These are phyloP conservation scores for Boletus vermiculosoides DNA, from an alignment of 768 basidiomycete genomes.

Conservation along the genomic window DNA sequence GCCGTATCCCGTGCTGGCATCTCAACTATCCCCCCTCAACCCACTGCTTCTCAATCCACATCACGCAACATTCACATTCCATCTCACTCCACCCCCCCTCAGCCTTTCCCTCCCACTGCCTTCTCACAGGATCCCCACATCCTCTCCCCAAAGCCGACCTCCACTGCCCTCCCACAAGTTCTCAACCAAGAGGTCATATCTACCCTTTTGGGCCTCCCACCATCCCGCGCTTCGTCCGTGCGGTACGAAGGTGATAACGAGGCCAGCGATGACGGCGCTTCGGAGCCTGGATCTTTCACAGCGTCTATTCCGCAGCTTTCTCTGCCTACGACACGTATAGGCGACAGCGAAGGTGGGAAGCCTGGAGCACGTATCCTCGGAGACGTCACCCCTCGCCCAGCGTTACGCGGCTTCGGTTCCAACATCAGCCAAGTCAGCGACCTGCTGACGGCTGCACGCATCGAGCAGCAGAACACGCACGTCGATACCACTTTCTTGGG, in stretches of 20 bases:
- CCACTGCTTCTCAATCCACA: slow-evolving; percentile 11
- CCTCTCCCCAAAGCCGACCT: slow-evolving; percentile 56
- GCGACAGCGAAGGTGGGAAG: slow-evolving; percentile 21
- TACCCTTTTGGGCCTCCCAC: slow-evolving; percentile 55
- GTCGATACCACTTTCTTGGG: slow-evolving; percentile 1
- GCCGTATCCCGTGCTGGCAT: slow-evolving; percentile 17
- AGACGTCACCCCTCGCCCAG: slow-evolving; percentile 67
- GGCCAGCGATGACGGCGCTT: slow-evolving; percentile 33
- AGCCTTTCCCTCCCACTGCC: slow-evolving; percentile 16
- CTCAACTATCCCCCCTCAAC: slow-evolving; percentile 19
- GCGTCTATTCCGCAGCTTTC: slow-evolving; percentile 39
- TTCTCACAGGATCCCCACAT: slow-evolving; percentile 38
- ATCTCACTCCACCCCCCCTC: slow-evolving; percentile 7
- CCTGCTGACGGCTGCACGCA: slow-evolving; percentile 25
- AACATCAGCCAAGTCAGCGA: slow-evolving; percentile 32
- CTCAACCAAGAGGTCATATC: slow-evolving; percentile 71
- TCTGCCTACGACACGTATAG: slow-evolving; percentile 15
- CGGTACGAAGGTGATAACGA: slow-evolving; percentile 63
- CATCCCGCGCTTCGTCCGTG: slow-evolving; percentile 39
- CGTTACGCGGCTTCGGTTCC: slow-evolving; percentile 36
- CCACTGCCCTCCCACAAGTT: slow-evolving; percentile 56
- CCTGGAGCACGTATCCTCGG: slow-evolving; percentile 25
- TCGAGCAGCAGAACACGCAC: slow-evolving; percentile 18
- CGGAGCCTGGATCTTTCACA: slow-evolving; percentile 40
- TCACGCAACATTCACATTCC: slow-evolving; percentile 5